Conservation (phyloP, 2,329 filamentous ascomycete species). For the Ambrosiella beaveri region DNA sequence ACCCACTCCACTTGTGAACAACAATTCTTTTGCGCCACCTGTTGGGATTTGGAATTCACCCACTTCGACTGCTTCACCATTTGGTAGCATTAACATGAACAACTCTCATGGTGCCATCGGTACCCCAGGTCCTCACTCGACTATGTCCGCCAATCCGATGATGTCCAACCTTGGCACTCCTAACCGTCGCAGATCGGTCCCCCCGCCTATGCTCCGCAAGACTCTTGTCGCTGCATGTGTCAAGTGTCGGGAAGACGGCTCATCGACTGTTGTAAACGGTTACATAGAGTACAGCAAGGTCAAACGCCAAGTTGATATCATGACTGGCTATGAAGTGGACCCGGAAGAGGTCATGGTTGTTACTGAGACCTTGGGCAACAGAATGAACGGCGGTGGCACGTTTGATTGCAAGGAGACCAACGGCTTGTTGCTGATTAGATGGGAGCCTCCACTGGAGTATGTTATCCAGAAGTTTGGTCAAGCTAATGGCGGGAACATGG, state of each 20-base stretch:
- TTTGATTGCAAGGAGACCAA: constrained; percentile 49
- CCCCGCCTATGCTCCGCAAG: constrained; percentile 43
- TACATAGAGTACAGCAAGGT: constrained; percentile 54
- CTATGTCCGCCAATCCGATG: neutral
- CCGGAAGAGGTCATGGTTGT: constrained; percentile 61
- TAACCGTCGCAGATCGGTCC: neutral
- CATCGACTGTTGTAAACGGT: constrained; percentile 26
- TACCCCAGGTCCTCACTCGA: neutral
- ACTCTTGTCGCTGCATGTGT: constrained; percentile 68
- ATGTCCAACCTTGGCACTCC: neutral
- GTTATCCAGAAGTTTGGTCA: constrained; percentile 3
- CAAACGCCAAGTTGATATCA: constrained; percentile 47
- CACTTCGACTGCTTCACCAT: constrained; percentile 25
- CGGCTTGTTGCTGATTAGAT: constrained; percentile 30
- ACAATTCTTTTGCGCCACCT: constrained; percentile 5
- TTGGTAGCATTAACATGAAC: neutral
- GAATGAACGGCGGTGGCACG: constrained; percentile 74
- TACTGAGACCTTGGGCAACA: constrained; percentile 79
- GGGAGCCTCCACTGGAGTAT: constrained; percentile 19
- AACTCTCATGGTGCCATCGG: neutral
- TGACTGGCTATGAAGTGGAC: constrained; percentile 22
- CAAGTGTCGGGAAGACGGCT: constrained; percentile 26
- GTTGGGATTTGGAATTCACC: constrained; percentile 8
- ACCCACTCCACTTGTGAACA: neutral
- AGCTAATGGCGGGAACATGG: neutral